Percentiles rank a stretch among this genome's conserved stretches.
Evolutionary conservation across 2,329 filamentous ascomycete genomes (phyloP).

Genomic region (Talaromyces marneffei): DNA sequence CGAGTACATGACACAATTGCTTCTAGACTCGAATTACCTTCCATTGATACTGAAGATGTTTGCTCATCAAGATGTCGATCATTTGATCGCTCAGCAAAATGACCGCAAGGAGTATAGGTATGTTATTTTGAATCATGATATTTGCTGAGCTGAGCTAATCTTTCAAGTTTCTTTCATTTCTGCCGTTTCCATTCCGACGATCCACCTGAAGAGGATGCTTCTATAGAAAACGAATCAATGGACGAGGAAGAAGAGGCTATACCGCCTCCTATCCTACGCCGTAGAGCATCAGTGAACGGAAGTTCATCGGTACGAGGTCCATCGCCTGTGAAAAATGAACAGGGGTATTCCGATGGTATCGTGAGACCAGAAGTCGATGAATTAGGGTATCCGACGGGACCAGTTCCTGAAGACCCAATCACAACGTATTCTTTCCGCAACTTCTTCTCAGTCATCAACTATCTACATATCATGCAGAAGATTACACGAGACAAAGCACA

Average conservation of each 20-base stretch:
- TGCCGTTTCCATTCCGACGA: constrained; percentile 70
- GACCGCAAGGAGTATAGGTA: constrained; percentile 78
- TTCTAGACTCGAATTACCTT: constrained; percentile 92
- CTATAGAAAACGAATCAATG: constrained; percentile 31
- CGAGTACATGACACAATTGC: constrained; percentile 87
- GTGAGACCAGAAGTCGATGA: constrained; percentile 67
- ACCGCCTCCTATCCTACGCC: constrained; percentile 72
- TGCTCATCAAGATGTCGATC: constrained; percentile 88
- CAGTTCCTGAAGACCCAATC: constrained; percentile 64
- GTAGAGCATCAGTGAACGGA: constrained; percentile 37
- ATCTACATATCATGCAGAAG: constrained; percentile 93
- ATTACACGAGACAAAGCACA: constrained; percentile 94
- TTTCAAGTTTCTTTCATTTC: constrained; percentile 76
- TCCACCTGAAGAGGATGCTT: constrained; percentile 30
- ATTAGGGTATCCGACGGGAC: constrained; percentile 68
- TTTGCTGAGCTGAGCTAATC: background rate
- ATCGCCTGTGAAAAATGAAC: constrained; percentile 22
- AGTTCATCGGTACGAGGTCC: constrained; percentile 22
- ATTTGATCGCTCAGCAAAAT: constrained; percentile 76
- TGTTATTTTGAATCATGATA: constrained; percentile 20
- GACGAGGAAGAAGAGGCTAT: constrained; percentile 65
- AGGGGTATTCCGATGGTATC: constrained; percentile 23
- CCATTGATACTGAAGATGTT: constrained; percentile 89
- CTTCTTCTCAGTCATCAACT: constrained; percentile 93
- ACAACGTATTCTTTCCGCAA: constrained; percentile 89